A percentile compares a stretch with the other conserved stretches of the same genome.
These are phyloP conservation scores for Neckera pumila DNA, from an alignment of 225 moss, liverwort and hornwort species.

Conservation along the genomic window DNA sequence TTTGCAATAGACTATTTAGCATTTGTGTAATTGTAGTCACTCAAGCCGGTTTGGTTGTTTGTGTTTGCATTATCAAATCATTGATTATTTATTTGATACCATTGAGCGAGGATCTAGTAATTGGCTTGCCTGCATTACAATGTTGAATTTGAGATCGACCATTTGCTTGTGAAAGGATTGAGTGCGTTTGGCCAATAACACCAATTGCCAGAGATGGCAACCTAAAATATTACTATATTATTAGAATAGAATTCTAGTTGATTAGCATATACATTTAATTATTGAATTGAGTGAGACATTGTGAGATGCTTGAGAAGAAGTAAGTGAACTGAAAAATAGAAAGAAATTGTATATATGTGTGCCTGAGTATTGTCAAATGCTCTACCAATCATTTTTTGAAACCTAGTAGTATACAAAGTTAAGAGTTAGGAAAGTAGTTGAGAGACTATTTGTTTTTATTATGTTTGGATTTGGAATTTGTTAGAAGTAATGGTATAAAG, in stretches of 20 bases:
- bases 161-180: background rate
- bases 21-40: background rate
- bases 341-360: accelerated
- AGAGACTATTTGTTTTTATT: background rate
- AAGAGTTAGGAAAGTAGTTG: background rate
- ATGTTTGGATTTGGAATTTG: background rate
- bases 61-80: background rate
- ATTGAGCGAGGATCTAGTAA: background rate
- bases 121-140: background rate
- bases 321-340: background rate
- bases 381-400: accelerated
- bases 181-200: background rate
- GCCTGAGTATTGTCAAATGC: background rate
- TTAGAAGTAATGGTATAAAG: background rate
- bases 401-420: background rate
- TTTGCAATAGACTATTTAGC: background rate
- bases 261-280: background rate
- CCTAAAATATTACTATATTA: background rate
- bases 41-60: accelerated
- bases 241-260: background rate
- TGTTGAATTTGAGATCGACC: background rate
- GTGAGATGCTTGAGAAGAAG: background rate
- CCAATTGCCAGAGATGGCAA: too few species aligned
- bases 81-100: background rate
- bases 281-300: background rate